Percentiles rank a stretch among this genome's conserved stretches.
Conservation (phyloP, 1,139 yeast genomes). For the Pichia cactophila region DNA sequence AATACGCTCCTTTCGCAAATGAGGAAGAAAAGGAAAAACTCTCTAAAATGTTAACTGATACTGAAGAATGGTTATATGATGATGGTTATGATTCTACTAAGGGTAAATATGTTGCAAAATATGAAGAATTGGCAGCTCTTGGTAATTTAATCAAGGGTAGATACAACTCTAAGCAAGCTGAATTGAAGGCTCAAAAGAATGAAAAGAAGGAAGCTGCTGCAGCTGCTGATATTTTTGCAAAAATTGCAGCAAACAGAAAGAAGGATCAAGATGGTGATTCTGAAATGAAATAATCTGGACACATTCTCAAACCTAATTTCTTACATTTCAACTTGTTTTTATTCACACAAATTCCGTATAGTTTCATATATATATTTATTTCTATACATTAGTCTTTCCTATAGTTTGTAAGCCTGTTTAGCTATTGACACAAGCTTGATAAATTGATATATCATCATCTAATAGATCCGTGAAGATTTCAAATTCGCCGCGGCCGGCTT, state of each 20-base stretch:
- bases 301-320: not conserved
- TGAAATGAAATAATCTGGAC: conserved; percentile 30
- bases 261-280: conserved; percentile 37
- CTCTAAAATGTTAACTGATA: conserved; percentile 62
- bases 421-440: not conserved
- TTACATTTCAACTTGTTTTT: not conserved
- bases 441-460: no score
- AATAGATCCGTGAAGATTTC: no score
- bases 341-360: not conserved
- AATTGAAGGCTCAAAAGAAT: conserved; percentile 82
- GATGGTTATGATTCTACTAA: conserved; percentile 95
- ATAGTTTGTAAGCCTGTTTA: not conserved
- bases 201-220: conserved; percentile 76
- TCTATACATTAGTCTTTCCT: not conserved
- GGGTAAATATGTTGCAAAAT: conserved; percentile 96
- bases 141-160: conserved; percentile 97
- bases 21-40: conserved; percentile 84
- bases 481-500: not conserved
- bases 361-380: not conserved
- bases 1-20: conserved; percentile 80
- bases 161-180: conserved; percentile 90
- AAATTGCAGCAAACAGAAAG: conserved; percentile 62
- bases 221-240: conserved; percentile 28
- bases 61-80: conserved; percentile 98
- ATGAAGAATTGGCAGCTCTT: conserved; percentile 90